These are phyloP conservation scores for Vigna hirtella DNA, from an alignment of 306 rosid species.

Conservation along the genomic window DNA sequence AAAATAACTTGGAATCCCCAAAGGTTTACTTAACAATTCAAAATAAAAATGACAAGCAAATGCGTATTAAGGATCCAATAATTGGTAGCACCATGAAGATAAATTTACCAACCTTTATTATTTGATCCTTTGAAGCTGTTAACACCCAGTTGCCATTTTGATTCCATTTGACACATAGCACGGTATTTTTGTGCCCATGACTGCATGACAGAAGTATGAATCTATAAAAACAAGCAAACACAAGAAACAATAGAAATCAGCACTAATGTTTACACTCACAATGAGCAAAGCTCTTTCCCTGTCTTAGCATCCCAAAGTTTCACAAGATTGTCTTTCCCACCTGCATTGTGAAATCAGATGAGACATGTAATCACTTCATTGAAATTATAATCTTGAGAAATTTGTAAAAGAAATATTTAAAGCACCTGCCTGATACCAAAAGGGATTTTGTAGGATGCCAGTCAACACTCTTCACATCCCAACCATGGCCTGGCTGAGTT, in stretches of 20 bases:
- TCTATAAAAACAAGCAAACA: conserved; percentile 32
- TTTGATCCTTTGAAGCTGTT: conserved; percentile 94
- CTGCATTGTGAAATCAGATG: conserved; percentile 51
- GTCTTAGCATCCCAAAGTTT: conserved; percentile 98
- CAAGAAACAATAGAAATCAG: conserved; percentile 32
- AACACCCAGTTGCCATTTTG: conserved; percentile 93
- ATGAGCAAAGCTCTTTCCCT: conserved; percentile 90
- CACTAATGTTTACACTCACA: conserved; percentile 65
- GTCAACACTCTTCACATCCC: conserved; percentile 99
- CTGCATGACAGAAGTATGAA: conserved; percentile 60
- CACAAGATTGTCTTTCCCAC: conserved; percentile 97
- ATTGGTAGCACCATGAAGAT: conserved; percentile 9
- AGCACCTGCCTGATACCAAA: conserved; percentile 79
- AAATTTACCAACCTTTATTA: conserved; percentile 67
- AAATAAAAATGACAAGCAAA: conserved; percentile 13
- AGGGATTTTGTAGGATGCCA: conserved; percentile 99
- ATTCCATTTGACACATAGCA: conserved; percentile 89
- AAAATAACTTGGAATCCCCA: conserved; percentile 36
- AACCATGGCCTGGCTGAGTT: conserved; percentile 99
- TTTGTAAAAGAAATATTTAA: conserved; percentile 40
- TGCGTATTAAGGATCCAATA: not conserved
- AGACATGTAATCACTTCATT: conserved; percentile 31
- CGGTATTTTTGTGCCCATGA: conserved; percentile 95
- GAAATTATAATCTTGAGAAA: conserved; percentile 40
- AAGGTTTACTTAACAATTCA: conserved; percentile 25